Base-by-base conservation (phyloP, 1,284 basidiomycete species). In the Anthracocystis setariae region DNA sequence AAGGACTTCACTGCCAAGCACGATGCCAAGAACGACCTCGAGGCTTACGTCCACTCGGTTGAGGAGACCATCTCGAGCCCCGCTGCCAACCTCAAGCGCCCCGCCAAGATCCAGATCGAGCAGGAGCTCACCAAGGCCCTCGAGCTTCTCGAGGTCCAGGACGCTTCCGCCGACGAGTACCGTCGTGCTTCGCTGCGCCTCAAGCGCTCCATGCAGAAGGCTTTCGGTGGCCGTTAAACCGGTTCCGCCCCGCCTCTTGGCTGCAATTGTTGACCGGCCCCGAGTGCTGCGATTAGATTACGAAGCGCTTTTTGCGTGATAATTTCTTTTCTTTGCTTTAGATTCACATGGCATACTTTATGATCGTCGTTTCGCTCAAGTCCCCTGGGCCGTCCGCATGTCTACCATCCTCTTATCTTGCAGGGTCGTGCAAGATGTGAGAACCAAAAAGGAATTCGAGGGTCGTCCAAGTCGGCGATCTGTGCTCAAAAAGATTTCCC, bases 101-200 rank as follows among this genome's bases (percentile, higher is more conserved):
- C 76, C 35, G 65, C 64, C 44, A 82, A 82, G 80, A 77, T 78
- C 70, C 73, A 78, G 73, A 74, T 82, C 49, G 80, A 82, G 76
- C 77, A 80, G 74, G 80, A 82, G 74, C 78, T 82, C 46, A 79
- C 78, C 71, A 82, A 81, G 75, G 80, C 80, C n/a, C 72, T 82
- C 50, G 80, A 82, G 74, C 61, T 81, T n/a, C 78, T 82, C 67
- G 80, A 82, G 74, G 68, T 77, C 45, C 73, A 79, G 64, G 79
- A 79, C 55, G 78, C 79, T 51, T 66, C 73, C 25, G 78, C 80
- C 42, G 80, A 82, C 73, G 80, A 82, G 73, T 81, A 76, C 79
- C 75, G 80, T 44, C 73, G 76, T 40, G 72, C 66, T 48, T 80
- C 78, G 65, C 73, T 82, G 52, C 74, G 80, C 47, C 77, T 82